Evolutionary conservation across 2,329 filamentous ascomycete species (phyloP).

Genomic region (Alternaria brassicae): DNA sequence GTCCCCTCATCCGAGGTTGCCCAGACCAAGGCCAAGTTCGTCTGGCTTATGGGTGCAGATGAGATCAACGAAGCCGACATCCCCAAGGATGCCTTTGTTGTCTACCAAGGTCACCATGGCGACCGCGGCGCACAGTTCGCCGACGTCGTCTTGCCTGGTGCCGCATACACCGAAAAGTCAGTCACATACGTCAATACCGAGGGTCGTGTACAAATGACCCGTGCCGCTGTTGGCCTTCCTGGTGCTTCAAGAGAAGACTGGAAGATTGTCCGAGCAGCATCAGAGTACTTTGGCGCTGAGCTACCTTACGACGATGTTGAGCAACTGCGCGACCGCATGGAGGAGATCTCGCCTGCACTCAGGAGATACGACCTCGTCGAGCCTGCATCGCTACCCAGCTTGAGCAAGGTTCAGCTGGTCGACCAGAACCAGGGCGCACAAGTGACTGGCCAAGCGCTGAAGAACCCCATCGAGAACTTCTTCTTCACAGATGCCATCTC

Average conservation of each 20-base stretch:
- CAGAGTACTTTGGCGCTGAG: constrained; percentile 86
- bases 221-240: constrained; percentile 85
- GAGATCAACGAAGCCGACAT: constrained; percentile 86
- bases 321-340: constrained; percentile 88
- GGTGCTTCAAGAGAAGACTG: constrained; percentile 94
- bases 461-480: constrained; percentile 91
- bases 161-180: constrained; percentile 95
- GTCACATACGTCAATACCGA: constrained; percentile 98
- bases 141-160: constrained; percentile 90
- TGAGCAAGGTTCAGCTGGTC: constrained; percentile 93
- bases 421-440: constrained; percentile 93
- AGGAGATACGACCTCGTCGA: constrained; percentile 91
- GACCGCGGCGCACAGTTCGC: constrained; percentile 92
- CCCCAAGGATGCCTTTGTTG: constrained; percentile 92
- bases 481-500: constrained; percentile 98
- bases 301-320: constrained; percentile 94
- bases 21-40: constrained; percentile 86
- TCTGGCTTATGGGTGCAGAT: constrained; percentile 96
- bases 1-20: constrained; percentile 82
- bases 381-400: constrained; percentile 70
- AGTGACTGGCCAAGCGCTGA: constrained; percentile 74
- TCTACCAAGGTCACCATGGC: constrained; percentile 98
- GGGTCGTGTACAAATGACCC: constrained; percentile 91
- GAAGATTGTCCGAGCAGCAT: constrained; percentile 96
- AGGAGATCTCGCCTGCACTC: constrained; percentile 89